phyloP scores from a whole-genome alignment of 768 basidiomycete species.

The Polyporus arcularius region DNA sequence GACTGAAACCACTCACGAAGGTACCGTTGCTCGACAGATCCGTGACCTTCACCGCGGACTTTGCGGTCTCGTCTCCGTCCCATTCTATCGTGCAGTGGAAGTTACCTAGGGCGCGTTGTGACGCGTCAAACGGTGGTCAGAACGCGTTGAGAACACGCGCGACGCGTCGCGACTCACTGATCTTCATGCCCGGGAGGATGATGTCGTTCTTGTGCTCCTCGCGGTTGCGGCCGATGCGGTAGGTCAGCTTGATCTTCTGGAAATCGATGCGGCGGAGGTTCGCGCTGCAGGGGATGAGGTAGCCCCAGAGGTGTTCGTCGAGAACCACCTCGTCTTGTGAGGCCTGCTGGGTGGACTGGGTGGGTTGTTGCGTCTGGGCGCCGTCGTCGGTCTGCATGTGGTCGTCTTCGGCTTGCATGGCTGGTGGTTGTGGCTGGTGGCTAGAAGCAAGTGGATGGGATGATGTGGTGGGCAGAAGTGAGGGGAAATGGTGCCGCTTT shows the following conservation, averaged over 20 bases:
- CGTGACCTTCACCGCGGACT: slow-evolving; percentile 46
- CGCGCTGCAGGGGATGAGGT: slow-evolving; percentile 62
- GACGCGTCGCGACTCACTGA: slow-evolving; percentile 53
- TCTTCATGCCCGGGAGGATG: slow-evolving; percentile 67
- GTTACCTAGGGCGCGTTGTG: slow-evolving; percentile 40
- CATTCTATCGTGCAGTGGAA: slow-evolving; percentile 58
- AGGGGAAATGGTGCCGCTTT: not conserved
- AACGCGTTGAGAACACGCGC: too few species aligned
- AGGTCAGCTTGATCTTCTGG: slow-evolving; percentile 49
- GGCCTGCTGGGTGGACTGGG: slow-evolving; percentile 42
- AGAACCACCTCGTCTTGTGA: slow-evolving; percentile 35
- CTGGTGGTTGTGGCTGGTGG: not conserved
- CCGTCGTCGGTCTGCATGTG: slow-evolving; percentile 20
- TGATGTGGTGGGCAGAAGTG: not conserved
- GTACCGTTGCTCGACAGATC: slow-evolving; percentile 62
- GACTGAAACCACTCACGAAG: slow-evolving; percentile 7
- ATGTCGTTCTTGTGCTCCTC: slow-evolving; percentile 42
- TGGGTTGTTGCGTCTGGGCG: slow-evolving; percentile 27
- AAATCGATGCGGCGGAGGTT: slow-evolving; percentile 60
- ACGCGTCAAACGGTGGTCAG: slow-evolving; percentile 6
- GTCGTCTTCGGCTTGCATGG: slow-evolving; percentile 20
- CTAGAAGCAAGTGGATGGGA: not conserved
- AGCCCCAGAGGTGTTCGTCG: slow-evolving; percentile 62
- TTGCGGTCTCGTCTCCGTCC: slow-evolving; percentile 51
- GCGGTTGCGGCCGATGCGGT: slow-evolving; percentile 56